Base-by-base conservation (phyloP, 257 asterid species). In the Perilla frutescens region DNA sequence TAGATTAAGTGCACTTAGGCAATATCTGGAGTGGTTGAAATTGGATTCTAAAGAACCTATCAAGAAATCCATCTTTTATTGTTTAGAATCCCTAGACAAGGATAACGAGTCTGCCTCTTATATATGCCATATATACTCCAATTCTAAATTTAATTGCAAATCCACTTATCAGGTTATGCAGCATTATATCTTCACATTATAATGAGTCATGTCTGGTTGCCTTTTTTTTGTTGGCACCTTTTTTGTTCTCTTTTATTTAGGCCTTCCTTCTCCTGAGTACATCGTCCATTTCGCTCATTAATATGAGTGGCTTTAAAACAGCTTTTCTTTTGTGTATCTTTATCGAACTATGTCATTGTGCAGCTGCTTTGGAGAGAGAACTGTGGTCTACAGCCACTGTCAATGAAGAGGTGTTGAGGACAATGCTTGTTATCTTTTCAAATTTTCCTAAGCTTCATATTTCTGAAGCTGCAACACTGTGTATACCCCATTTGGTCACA, bases 351-450 rank as follows among this genome's bases (percentile, higher is more conserved):
- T 74, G 67, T 78, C 74, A 66, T 80, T 78, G 31, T 81, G 90
- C 93, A 92, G 98, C 87, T 78, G 89, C 93, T 60, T 76, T 92
- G 77, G 98, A 92, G 86, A 92, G 85, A 81, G 94, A 88, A 70
- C 53, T 86, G 57, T 77, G 84, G 89, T 81, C 91, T 65, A 73
- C 83, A 36, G 81, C 90, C 65, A 78, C 88, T 41, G 84, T 76
- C 60, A 90, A 84, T 68, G 98, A 88, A 82, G 93, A 90, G 82
- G 86, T 90, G 71, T 76, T 92, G 79, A 85, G 69, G 82, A 88
- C 98, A 14, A 81, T 92, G 73, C 84, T 85, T 31, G 92, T 88
- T 57, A 84, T 92, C 32, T 86, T 92, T 44, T 68, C 93, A 83
- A 90, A 90, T 76, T 92, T 92, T 67, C 91, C 79, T 13, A 92